phyloP scores from a whole-genome alignment of 2,329 filamentous ascomycete species.

The Botryotinia globosa region DNA sequence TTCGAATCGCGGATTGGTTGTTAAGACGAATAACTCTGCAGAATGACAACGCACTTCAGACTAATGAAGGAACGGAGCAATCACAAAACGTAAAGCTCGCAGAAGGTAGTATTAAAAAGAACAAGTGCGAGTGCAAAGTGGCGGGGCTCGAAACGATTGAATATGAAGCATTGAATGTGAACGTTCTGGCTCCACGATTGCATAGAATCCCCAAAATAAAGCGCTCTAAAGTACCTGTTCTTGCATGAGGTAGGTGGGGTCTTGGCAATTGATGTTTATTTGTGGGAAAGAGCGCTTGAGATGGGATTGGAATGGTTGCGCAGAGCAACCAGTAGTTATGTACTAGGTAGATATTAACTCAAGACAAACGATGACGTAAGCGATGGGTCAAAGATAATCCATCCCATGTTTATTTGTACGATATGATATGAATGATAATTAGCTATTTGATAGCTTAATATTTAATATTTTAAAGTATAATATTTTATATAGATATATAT shows the following conservation, averaged over 20 bases:
- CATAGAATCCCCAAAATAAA: slow-evolving; percentile 5
- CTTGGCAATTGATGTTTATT: slow-evolving; percentile 8
- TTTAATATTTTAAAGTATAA: too few relatives aligned
- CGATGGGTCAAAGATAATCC: not conserved
- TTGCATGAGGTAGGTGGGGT: slow-evolving; percentile 6
- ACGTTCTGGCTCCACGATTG: not conserved
- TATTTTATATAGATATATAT: too few relatives aligned
- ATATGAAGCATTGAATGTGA: slow-evolving; percentile 6
- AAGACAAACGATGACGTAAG: slow-evolving; percentile 11
- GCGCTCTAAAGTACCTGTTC: not conserved
- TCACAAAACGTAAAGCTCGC: not conserved
- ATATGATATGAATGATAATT: too few relatives aligned
- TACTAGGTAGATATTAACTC: not conserved
- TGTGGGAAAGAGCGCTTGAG: not conserved
- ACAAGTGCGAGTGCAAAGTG: not conserved
- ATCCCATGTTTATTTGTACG: too few relatives aligned
- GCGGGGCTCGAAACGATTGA: not conserved
- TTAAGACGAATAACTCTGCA: slow-evolving; percentile 5
- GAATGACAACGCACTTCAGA: slow-evolving; percentile 8
- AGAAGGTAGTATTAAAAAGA: not conserved
- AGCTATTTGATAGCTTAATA: too few relatives aligned
- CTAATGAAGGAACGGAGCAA: slow-evolving; percentile 10
- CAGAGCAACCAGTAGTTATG: not conserved
- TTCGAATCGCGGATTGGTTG: slow-evolving; percentile 9
- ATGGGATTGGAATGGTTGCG: not conserved